Evolutionary conservation across 176 grass and related monocot species (phyloP).

Genomic region (Juncus effusus): DNA sequence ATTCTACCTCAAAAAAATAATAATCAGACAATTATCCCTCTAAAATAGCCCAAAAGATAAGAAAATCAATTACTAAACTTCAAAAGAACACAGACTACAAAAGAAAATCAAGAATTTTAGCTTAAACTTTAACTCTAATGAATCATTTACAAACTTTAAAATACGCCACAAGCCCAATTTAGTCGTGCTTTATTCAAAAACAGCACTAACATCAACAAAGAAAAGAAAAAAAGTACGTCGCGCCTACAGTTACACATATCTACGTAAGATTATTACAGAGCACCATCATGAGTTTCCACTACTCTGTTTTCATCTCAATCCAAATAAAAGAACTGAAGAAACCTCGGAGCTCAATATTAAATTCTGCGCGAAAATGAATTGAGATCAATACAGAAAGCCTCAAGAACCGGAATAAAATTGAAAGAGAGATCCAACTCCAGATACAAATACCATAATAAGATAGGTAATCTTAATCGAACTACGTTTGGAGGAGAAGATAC

Average conservation of each 20-base stretch:
- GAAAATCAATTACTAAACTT: too few relatives aligned
- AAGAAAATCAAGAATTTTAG: too few relatives aligned
- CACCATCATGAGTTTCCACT: background rate
- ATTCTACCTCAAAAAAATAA: too few relatives aligned
- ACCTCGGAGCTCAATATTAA: constrained; percentile 1
- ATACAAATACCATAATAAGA: constrained; percentile 24
- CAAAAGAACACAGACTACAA: too few relatives aligned
- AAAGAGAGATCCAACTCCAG: constrained; percentile 26
- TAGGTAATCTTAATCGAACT: constrained; percentile 11
- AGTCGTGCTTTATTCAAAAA: too few relatives aligned
- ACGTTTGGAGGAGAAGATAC: constrained; percentile 13
- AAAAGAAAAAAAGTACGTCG: background rate
- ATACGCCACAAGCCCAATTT: too few relatives aligned
- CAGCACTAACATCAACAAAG: background rate
- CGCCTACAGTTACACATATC: background rate
- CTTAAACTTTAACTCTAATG: too few relatives aligned
- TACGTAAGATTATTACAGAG: constrained; percentile 5
- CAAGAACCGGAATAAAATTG: constrained; percentile 7
- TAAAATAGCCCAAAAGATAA: too few relatives aligned
- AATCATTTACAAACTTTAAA: too few relatives aligned
- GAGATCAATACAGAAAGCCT: constrained; percentile 18
- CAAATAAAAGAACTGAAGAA: background rate
- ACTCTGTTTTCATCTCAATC: constrained; percentile 16
- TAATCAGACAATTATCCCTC: too few relatives aligned
- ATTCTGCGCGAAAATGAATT: constrained; percentile 18